Percentiles rank a stretch among this genome's conserved stretches.
These are phyloP conservation scores for Geranium rotundifolium DNA, from an alignment of 345 rosid genomes.

Conservation along the genomic window DNA sequence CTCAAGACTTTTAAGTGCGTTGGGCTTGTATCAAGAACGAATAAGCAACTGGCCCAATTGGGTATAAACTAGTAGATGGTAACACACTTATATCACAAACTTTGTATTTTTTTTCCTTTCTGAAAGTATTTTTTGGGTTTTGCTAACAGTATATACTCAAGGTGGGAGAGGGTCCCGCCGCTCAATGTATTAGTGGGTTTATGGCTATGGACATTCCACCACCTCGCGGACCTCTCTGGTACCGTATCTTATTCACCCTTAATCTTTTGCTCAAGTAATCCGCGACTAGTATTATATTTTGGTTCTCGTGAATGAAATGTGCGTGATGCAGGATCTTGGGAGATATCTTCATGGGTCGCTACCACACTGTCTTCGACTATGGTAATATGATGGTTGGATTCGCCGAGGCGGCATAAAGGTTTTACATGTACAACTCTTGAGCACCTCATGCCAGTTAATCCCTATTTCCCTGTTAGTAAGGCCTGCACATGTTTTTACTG, in stretches of 20 bases:
- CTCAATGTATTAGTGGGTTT: conserved; percentile 93
- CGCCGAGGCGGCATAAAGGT: conserved; percentile 61
- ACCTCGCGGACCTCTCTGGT: conserved; percentile 96
- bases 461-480: too few species aligned
- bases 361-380: conserved; percentile 83
- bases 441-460: too few species aligned
- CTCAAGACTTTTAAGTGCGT: neutral
- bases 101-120: too few species aligned
- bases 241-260: neutral
- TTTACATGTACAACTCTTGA: neutral
- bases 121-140: neutral
- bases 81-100: neutral
- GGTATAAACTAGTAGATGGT: neutral
- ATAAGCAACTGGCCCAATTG: too few species aligned
- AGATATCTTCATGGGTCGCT: conserved; percentile 85
- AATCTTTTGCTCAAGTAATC: neutral
- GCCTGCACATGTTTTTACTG: too few species aligned
- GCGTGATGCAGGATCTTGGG: conserved; percentile 66
- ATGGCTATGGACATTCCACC: conserved; percentile 71
- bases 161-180: conserved; percentile 59
- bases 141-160: conserved; percentile 65
- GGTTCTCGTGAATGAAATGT: neutral
- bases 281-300: neutral
- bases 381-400: conserved; percentile 72
- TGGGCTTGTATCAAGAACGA: too few species aligned